phyloP scores from a whole-genome alignment of 768 basidiomycete genomes.

The Tricholoma bakamatsutake region DNA sequence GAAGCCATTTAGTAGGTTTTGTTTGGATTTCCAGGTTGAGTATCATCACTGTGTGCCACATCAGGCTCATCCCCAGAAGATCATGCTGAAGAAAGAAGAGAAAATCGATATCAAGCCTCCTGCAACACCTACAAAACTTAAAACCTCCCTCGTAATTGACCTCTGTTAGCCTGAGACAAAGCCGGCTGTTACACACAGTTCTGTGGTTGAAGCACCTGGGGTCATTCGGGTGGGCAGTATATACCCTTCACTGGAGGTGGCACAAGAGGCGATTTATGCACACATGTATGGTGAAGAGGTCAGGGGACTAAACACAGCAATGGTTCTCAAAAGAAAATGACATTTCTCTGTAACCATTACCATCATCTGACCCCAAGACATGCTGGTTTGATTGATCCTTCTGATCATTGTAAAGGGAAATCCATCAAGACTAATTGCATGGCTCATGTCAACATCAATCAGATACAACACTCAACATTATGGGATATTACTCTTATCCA shows the following conservation, averaged over 20 bases:
- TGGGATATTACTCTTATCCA: constrained; percentile 14
- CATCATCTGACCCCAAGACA: constrained; percentile 6
- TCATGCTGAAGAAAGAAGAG: not conserved
- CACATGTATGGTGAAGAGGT: constrained; percentile 11
- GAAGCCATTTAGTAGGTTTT: too few species aligned
- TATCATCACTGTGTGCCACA: too few species aligned
- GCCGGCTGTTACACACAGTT: not conserved
- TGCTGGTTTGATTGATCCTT: constrained; percentile 10
- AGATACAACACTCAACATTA: constrained; percentile 1
- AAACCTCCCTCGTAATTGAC: not conserved
- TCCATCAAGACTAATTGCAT: constrained; percentile 14
- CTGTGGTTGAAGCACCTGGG: not conserved
- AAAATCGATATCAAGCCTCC: not conserved
- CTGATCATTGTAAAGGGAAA: constrained; percentile 14
- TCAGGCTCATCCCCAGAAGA: too few species aligned
- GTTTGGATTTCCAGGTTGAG: too few species aligned
- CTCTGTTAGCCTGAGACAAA: not conserved
- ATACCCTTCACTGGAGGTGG: constrained; percentile 4
- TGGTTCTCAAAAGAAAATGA: constrained; percentile 10
- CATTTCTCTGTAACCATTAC: constrained; percentile 16
- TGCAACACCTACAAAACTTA: constrained; percentile 1
- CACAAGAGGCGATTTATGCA: constrained; percentile 11
- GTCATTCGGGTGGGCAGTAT: constrained; percentile 1
- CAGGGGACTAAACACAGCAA: constrained; percentile 9
- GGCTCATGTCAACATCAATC: constrained; percentile 20